Evolutionary conservation across 257 asterid genomes (phyloP), one percentile per base, ranked within the genome.

Genomic region (Misopates orontium): DNA sequence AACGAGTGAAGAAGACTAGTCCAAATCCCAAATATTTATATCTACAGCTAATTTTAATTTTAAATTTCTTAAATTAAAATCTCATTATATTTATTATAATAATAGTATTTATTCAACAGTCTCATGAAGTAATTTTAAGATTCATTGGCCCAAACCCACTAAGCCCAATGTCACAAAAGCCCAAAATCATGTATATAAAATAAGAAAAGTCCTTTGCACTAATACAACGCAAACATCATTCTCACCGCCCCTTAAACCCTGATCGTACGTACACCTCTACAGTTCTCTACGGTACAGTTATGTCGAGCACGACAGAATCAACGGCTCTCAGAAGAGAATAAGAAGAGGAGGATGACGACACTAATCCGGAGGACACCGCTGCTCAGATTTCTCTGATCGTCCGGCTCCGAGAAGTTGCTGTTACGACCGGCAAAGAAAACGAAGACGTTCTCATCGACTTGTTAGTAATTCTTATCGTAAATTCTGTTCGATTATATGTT

Each of bases 311-410:
- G 16, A 49, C 75, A 8, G 83, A 84, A 45, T 78, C 84, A 8
- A 79, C 80, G 5, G 17, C 28, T 53, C 51, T 75, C 59, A 79
- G 76, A 66, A 71, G 68, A 24, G 16, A n/a, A n/a, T n/a, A n/a
- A n/a, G n/a, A n/a, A n/a, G 84, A 76, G 9, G 91, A 78, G 48
- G 92, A 81, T 57, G 93, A 78, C 13, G 91, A 78, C 10, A 62
- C 82, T 1, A 71, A 56, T 62, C 75, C 87, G 12, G 96, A 88
- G 73, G 96, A 86, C 32, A 91, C 97, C 59, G 96, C 93, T 25
- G 96, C 95, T 24, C 90, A 78, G 67, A 74, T 88, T 16, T 89
- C 91, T 58, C 95, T 95, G 72, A 88, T 91, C 73, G 83, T 84
- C 71, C 73, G 39, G 23, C 86, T 91, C 42, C 86, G 86, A 65